Percentiles rank a stretch among this genome's conserved stretches.
These are phyloP conservation scores for Calonectria multiphialidica DNA, from an alignment of 2,329 filamentous ascomycete species.

Conservation along the genomic window DNA sequence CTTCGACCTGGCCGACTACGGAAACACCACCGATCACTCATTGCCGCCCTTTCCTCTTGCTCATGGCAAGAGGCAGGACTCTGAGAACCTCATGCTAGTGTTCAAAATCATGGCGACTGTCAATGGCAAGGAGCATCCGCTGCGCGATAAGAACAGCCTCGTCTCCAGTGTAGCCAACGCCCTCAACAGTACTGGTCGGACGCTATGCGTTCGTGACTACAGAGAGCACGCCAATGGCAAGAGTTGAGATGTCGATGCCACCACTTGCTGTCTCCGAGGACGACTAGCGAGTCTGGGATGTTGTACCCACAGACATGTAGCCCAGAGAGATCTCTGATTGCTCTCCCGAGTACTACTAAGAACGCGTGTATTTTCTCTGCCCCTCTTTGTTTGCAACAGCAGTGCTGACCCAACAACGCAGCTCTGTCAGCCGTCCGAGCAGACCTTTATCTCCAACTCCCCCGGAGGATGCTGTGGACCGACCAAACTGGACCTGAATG, in stretches of 20 bases:
- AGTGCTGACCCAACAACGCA: slow-evolving; percentile 49
- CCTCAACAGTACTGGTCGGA: slow-evolving; percentile 81
- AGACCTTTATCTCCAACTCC: slow-evolving; percentile 72
- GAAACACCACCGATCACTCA: slow-evolving; percentile 88
- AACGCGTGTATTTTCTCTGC: slow-evolving; percentile 72
- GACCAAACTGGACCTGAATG: slow-evolving; percentile 28
- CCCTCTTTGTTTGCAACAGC: background rate
- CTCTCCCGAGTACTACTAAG: slow-evolving; percentile 85
- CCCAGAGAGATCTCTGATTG: slow-evolving; percentile 88
- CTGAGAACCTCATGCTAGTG: slow-evolving; percentile 80
- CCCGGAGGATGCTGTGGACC: slow-evolving; percentile 49
- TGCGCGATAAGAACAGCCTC: slow-evolving; percentile 86
- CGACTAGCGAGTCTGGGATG: slow-evolving; percentile 84
- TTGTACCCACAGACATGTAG: slow-evolving; percentile 94
- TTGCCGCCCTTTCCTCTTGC: slow-evolving; percentile 78
- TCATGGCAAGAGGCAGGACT: slow-evolving; percentile 79
- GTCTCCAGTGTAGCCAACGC: slow-evolving; percentile 90
- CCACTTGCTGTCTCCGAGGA: slow-evolving; percentile 79
- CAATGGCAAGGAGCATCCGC: slow-evolving; percentile 82
- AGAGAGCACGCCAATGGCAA: slow-evolving; percentile 92
- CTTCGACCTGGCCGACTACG: slow-evolving; percentile 92
- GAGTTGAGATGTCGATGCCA: slow-evolving; percentile 89
- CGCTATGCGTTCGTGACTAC: slow-evolving; percentile 93
- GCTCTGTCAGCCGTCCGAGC: slow-evolving; percentile 79
- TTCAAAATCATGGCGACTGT: slow-evolving; percentile 89